These are phyloP conservation scores for Epichloe aotearoae DNA, from an alignment of 2,329 filamentous ascomycete species.

Conservation along the genomic window DNA sequence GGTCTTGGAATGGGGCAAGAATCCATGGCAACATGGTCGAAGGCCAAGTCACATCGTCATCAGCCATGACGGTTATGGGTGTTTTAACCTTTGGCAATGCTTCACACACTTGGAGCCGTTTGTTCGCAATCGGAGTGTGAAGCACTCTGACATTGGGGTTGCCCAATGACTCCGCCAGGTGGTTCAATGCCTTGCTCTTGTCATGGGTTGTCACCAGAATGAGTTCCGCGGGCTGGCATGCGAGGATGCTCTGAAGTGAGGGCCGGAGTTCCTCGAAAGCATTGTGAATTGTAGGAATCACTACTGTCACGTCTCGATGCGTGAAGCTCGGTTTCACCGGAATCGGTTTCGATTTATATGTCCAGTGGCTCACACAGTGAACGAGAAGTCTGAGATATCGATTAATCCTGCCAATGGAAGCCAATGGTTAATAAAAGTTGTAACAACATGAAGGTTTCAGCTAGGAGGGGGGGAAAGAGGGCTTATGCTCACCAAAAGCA, in stretches of 20 bases:
- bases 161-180: conserved; percentile 48
- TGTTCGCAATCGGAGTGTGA: conserved; percentile 77
- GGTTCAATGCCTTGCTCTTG: conserved; percentile 56
- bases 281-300: conserved; percentile 85
- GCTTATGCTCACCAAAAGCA: conserved; percentile 32
- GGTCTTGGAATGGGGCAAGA: conserved; percentile 79
- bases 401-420: conserved; percentile 49
- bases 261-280: conserved; percentile 70
- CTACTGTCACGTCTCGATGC: conserved; percentile 77
- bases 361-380: conserved; percentile 76
- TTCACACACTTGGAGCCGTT: conserved; percentile 84
- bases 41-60: conserved; percentile 93
- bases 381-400: conserved; percentile 77
- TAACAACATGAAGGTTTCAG: not conserved
- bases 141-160: conserved; percentile 57
- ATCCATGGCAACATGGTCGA: conserved; percentile 79
- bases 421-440: not conserved
- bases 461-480: not conserved
- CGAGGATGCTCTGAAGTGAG: conserved; percentile 66
- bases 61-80: conserved; percentile 78
- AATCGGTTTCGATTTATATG: conserved; percentile 72
- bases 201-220: conserved; percentile 79
- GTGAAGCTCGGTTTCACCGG: conserved; percentile 70
- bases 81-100: conserved; percentile 79
- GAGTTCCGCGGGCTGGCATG: conserved; percentile 55